Conservation (phyloP, 2,329 filamentous ascomycete genomes). For the Ceratocystis alfenasii region DNA sequence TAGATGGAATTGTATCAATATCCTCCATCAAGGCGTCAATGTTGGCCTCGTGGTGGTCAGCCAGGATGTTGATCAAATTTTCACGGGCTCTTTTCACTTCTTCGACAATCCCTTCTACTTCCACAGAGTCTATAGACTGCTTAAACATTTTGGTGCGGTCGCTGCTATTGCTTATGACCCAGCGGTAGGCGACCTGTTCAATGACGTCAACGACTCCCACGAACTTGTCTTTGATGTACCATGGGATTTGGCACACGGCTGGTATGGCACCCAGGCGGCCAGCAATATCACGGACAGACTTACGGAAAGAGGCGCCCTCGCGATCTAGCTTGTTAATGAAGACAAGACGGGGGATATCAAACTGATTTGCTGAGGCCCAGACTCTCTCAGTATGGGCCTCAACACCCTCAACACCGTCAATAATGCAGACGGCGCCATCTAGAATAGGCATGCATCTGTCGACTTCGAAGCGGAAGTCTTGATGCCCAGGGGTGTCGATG, state of each 20-base stretch:
- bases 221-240: slow-evolving; percentile 75
- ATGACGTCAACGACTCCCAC: slow-evolving; percentile 77
- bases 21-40: slow-evolving; percentile 73
- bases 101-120: slow-evolving; percentile 24
- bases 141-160: slow-evolving; percentile 33
- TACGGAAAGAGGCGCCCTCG: slow-evolving; percentile 66
- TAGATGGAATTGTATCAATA: slow-evolving; percentile 58
- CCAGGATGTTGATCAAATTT: slow-evolving; percentile 69
- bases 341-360: slow-evolving; percentile 68
- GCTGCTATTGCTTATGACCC: slow-evolving; percentile 37
- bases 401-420: slow-evolving; percentile 85
- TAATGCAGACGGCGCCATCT: slow-evolving; percentile 83
- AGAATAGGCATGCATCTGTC: slow-evolving; percentile 77
- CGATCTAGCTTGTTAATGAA: slow-evolving; percentile 72
- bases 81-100: slow-evolving; percentile 67
- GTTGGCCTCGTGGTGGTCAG: slow-evolving; percentile 76
- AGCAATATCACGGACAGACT: slow-evolving; percentile 76
- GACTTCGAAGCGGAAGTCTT: slow-evolving; percentile 95
- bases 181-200: slow-evolving; percentile 60
- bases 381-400: slow-evolving; percentile 96
- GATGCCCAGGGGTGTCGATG: slow-evolving; percentile 93
- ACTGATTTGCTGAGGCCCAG: slow-evolving; percentile 79
- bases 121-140: slow-evolving; percentile 22
- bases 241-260: slow-evolving; percentile 85
- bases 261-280: slow-evolving; percentile 71